Conservation (phyloP, 768 basidiomycete species). For the Leccinum rimulosum region DNA sequence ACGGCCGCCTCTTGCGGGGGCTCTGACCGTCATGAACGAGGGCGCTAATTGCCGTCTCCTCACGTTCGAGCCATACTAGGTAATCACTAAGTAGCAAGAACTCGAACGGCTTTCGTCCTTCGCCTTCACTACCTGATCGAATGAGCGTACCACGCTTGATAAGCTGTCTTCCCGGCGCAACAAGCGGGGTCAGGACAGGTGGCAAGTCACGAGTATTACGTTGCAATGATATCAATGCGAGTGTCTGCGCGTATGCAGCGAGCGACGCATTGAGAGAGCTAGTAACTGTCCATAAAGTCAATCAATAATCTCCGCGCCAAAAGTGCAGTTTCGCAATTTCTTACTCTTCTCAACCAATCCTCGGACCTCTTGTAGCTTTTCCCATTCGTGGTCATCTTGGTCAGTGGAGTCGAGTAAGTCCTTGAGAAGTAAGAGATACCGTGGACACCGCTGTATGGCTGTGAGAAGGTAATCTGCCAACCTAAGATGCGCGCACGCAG, state of each 20-base stretch:
- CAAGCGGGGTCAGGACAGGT: slow-evolving; percentile 72
- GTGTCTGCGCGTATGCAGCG: slow-evolving; percentile 72
- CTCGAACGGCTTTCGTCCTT: slow-evolving; percentile 47
- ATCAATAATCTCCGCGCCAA: slow-evolving; percentile 3
- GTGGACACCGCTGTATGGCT: slow-evolving; percentile 83
- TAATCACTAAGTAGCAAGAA: slow-evolving; percentile 84
- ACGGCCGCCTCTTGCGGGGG: slow-evolving; percentile 16
- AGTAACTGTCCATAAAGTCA: slow-evolving; percentile 53
- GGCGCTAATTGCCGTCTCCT: slow-evolving; percentile 34
- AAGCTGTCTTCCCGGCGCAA: slow-evolving; percentile 77
- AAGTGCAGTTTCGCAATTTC: slow-evolving; percentile 11
- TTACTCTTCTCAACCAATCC: slow-evolving; percentile 73
- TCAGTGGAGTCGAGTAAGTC: slow-evolving; percentile 73
- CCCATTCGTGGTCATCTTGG: slow-evolving; percentile 64
- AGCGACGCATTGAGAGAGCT: slow-evolving; percentile 75
- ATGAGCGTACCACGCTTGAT: slow-evolving; percentile 64
- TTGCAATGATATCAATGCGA: slow-evolving; percentile 75
- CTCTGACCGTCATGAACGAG: slow-evolving; percentile 21
- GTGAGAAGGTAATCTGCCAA: slow-evolving; percentile 84
- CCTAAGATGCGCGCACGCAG: slow-evolving; percentile 69
- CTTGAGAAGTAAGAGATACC: slow-evolving; percentile 80
- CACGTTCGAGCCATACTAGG: slow-evolving; percentile 69
- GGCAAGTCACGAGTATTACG: slow-evolving; percentile 73
- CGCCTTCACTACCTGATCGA: slow-evolving; percentile 47
- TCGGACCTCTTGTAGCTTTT: slow-evolving; percentile 56